A percentile compares a stretch with the other conserved stretches of the same genome.
Evolutionary conservation across 345 rosid species (phyloP).

Genomic region (Boechera divaricarpa): DNA sequence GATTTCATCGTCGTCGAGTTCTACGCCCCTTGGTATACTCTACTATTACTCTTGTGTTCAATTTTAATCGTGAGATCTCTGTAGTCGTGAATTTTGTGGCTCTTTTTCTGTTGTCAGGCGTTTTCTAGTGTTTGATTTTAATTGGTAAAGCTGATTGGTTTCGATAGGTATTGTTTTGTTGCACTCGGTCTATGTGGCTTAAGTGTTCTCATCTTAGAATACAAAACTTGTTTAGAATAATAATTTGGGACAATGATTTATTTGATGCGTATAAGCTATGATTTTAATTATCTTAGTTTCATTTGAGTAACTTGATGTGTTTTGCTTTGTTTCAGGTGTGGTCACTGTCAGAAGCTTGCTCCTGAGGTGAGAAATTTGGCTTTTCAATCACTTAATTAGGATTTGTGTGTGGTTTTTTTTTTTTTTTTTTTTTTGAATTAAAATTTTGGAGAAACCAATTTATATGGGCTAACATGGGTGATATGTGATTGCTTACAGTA

Average conservation of each 20-base stretch:
- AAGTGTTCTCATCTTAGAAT: not conserved
- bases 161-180: not conserved
- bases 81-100: not conserved
- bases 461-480: not conserved
- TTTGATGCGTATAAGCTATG: not conserved
- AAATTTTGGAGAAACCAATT: not conserved
- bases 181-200: not conserved
- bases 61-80: not conserved
- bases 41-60: not conserved
- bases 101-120: not conserved
- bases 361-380: conserved; percentile 66
- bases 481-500: conserved; percentile 53
- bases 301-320: conserved; percentile 4
- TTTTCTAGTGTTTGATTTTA: not conserved
- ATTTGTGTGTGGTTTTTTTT: not conserved
- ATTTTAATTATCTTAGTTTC: not conserved
- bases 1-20: conserved; percentile 93
- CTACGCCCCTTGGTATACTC: conserved; percentile 89
- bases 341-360: conserved; percentile 93
- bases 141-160: conserved; percentile 4
- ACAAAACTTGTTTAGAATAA: not conserved
- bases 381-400: not conserved
- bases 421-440: not conserved
- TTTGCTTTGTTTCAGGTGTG: conserved; percentile 66
- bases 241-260: not conserved